Evolutionary conservation across 176 grass and related monocot species (phyloP).

Genomic region (Rhynchospora pubera): DNA sequence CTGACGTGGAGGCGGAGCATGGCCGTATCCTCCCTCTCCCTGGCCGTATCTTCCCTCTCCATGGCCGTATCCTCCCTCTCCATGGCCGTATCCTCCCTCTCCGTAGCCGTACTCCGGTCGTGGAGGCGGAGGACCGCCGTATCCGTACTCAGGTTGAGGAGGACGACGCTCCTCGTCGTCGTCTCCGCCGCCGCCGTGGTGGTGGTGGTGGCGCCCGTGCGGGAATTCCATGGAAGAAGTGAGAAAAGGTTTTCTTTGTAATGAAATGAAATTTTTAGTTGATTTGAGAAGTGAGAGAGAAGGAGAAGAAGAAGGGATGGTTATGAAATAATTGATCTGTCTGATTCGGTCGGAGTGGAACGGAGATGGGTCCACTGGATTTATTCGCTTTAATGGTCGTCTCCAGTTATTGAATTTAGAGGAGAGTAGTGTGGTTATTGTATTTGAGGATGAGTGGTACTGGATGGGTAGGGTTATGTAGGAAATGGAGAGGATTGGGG

Average conservation of each 20-base stretch:
- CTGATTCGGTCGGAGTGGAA: neutral
- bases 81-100: neutral
- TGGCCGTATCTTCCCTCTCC: neutral
- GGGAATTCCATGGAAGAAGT: slow-evolving; percentile 7
- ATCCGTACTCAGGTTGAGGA: neutral
- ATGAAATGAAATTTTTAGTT: neutral
- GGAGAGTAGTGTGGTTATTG: neutral
- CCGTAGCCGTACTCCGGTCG: neutral
- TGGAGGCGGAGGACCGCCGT: neutral
- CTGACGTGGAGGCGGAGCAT: neutral
- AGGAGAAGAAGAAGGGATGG: neutral
- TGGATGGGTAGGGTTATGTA: too few species aligned
- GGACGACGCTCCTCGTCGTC: neutral
- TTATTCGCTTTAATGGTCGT: neutral
- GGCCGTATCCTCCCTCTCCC: neutral
- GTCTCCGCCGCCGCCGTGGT: neutral
- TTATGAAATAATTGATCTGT: neutral
- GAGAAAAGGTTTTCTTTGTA: neutral
- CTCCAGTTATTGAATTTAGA: too few species aligned
- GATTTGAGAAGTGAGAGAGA: neutral
- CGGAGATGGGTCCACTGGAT: neutral
- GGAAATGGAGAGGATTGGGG: too few species aligned
- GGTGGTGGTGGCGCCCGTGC: neutral
- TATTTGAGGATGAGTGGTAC: neutral
- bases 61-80: neutral